Evolutionary conservation across 371 early-diverging fungal species (phyloP).

Genomic region (Mucor lusitanicus): DNA sequence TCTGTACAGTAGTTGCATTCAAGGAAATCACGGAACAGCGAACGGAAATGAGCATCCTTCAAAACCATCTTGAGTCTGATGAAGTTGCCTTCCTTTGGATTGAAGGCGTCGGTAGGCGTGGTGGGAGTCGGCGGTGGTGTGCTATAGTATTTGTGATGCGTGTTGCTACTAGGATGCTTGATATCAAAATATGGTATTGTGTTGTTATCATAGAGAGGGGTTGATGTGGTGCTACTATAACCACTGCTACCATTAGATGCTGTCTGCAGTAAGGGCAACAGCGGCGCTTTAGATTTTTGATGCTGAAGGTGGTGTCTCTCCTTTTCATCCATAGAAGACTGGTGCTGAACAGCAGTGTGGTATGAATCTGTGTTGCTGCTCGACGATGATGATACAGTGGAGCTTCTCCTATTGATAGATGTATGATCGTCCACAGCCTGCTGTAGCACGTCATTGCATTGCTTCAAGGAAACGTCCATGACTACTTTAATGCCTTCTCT

Average conservation of each 20-base stretch:
- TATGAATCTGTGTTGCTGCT: neutral
- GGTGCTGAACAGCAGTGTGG: neutral
- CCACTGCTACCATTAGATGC: neutral
- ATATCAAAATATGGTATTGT: neutral
- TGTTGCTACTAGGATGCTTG: neutral
- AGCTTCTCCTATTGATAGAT: neutral
- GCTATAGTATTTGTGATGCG: neutral
- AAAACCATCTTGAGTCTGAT: slow-evolving; percentile 53
- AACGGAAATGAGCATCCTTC: slow-evolving; percentile 39
- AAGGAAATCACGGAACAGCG: slow-evolving; percentile 54
- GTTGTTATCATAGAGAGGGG: neutral
- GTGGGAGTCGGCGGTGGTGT: slow-evolving; percentile 1
- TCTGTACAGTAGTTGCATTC: slow-evolving; percentile 56
- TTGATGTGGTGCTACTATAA: neutral
- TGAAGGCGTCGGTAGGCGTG: slow-evolving; percentile 5
- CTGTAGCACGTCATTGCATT: slow-evolving; percentile 9
- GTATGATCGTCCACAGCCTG: neutral
- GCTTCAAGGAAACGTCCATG: slow-evolving; percentile 14
- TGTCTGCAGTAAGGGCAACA: neutral
- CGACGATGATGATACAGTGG: neutral
- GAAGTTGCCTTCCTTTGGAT: slow-evolving; percentile 48
- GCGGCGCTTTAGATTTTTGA: neutral
- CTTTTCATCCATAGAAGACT: neutral
- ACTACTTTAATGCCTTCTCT: slow-evolving; percentile 19
- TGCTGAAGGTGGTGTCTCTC: neutral